Conservation (phyloP, 2,329 filamentous ascomycete genomes). For the Ascocoryne sarcoides region DNA sequence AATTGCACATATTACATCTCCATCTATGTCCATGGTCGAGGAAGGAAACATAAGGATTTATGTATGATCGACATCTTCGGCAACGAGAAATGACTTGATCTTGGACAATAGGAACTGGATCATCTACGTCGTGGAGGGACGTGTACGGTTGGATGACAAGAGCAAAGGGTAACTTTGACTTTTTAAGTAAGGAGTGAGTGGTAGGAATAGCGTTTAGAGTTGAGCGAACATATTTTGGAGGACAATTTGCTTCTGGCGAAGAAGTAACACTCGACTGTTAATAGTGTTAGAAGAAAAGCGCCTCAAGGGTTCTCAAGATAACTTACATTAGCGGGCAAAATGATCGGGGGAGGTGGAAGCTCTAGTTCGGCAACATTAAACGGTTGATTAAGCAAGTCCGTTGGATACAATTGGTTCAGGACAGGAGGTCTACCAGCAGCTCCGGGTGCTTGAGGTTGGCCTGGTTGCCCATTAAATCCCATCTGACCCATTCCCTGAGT, state of each 20-base stretch:
- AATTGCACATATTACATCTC: slow-evolving; percentile 99
- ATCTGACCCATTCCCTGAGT: slow-evolving; percentile 79
- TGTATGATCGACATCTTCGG: slow-evolving; percentile 90
- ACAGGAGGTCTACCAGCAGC: slow-evolving; percentile 41
- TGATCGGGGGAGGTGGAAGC: slow-evolving; percentile 79
- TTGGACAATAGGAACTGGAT: slow-evolving; percentile 82
- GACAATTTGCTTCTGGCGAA: slow-evolving; percentile 84
- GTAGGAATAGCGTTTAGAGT: slow-evolving; percentile 92
- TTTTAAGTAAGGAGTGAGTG: slow-evolving; percentile 87
- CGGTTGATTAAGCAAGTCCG: slow-evolving; percentile 83
- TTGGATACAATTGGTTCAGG: slow-evolving; percentile 85
- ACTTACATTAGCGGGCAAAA: slow-evolving; percentile 85
- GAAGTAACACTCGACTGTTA: slow-evolving; percentile 77
- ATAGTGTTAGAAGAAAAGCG: slow-evolving; percentile 31
- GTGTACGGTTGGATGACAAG: slow-evolving; percentile 95
- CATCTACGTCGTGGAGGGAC: slow-evolving; percentile 85
- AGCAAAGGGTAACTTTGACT: slow-evolving; percentile 90
- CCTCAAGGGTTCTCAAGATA: not conserved
- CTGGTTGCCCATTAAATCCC: slow-evolving; percentile 42
- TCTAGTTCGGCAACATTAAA: slow-evolving; percentile 93
- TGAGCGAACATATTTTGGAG: slow-evolving; percentile 88
- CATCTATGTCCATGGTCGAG: slow-evolving; percentile 94
- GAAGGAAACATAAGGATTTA: slow-evolving; percentile 96
- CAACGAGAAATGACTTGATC: slow-evolving; percentile 97
- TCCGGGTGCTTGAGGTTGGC: slow-evolving; percentile 37